Percentiles rank a stretch among this genome's conserved stretches.
These are phyloP conservation scores for Chloranthus sessilifolius DNA, from an alignment of 164 flowering plant species.

Conservation along the genomic window DNA sequence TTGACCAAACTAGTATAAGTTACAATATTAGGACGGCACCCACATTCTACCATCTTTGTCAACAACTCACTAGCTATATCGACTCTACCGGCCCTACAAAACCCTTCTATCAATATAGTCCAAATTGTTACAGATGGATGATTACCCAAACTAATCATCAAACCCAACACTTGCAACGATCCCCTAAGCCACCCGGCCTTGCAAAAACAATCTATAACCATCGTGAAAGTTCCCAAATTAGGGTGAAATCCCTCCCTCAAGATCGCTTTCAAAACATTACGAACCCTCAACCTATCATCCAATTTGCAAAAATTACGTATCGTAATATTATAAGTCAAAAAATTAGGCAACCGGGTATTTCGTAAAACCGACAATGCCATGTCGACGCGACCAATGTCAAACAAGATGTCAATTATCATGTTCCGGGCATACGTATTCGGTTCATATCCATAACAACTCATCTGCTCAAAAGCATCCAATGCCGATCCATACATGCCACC, in stretches of 20 bases:
- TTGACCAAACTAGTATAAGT: constrained; percentile 55
- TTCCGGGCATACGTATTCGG: constrained; percentile 52
- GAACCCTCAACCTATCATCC: constrained; percentile 25
- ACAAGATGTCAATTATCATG: constrained; percentile 46
- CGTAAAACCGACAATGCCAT: constrained; percentile 31
- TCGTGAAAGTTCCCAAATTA: constrained; percentile 29
- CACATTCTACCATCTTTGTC: constrained; percentile 41
- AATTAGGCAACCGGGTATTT: constrained; percentile 37
- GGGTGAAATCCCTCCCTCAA: constrained; percentile 36
- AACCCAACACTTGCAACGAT: constrained; percentile 42
- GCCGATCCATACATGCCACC: constrained; percentile 44
- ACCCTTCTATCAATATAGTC: constrained; percentile 54
- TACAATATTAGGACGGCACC: constrained; percentile 50
- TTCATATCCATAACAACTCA: constrained; percentile 37
- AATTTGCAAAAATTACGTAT: constrained; percentile 46
- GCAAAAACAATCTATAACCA: constrained; percentile 47
- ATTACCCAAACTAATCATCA: constrained; percentile 41
- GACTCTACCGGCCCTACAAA: constrained; percentile 28
- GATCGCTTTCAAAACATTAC: constrained; percentile 32
- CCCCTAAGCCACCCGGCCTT: constrained; percentile 35
- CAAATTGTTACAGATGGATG: constrained; percentile 36
- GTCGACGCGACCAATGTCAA: constrained; percentile 34
- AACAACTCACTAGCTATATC: constrained; percentile 31
- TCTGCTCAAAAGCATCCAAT: constrained; percentile 43
- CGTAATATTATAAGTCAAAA: constrained; percentile 46